These are phyloP conservation scores for Pleurozium schreberi DNA, from an alignment of 225 moss, liverwort and hornwort genomes.

Conservation along the genomic window DNA sequence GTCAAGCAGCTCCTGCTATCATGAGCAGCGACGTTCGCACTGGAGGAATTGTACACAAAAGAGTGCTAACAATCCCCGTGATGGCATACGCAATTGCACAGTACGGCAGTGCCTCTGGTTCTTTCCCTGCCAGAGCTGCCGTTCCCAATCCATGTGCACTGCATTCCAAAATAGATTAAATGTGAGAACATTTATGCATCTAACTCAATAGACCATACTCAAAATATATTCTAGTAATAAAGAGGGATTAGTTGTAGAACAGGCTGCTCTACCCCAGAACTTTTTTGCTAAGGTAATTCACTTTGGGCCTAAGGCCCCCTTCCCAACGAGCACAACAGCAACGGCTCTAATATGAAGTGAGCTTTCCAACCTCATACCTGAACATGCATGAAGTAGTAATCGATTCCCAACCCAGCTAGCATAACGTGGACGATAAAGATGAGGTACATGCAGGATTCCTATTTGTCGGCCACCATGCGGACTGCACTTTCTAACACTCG, in stretches of 20 bases:
- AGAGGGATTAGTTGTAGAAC: neutral
- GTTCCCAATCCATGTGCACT: conserved; percentile 97
- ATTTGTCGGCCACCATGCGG: neutral
- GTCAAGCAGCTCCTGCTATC: conserved; percentile 34
- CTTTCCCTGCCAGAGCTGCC: conserved; percentile 89
- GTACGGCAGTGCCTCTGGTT: conserved; percentile 91
- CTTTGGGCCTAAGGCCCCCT: neutral
- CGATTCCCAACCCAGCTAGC: neutral
- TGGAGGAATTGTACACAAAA: conserved; percentile 40
- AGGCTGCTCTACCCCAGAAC: neutral
- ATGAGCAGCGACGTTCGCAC: conserved; percentile 37
- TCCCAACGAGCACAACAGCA: neutral
- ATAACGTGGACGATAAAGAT: neutral
- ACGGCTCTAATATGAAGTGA: neutral
- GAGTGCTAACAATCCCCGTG: conserved; percentile 59
- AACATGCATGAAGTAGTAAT: neutral
- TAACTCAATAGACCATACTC: neutral
- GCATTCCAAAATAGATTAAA: conserved; percentile 14
- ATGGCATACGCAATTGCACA: conserved; percentile 92
- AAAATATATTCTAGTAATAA: neutral
- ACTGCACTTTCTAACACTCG: neutral
- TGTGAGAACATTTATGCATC: neutral
- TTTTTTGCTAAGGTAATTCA: neutral
- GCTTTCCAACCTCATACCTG: neutral
- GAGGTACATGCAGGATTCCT: neutral